phyloP scores from a whole-genome alignment of 768 basidiomycete genomes.

The Polyporus arcularius region DNA sequence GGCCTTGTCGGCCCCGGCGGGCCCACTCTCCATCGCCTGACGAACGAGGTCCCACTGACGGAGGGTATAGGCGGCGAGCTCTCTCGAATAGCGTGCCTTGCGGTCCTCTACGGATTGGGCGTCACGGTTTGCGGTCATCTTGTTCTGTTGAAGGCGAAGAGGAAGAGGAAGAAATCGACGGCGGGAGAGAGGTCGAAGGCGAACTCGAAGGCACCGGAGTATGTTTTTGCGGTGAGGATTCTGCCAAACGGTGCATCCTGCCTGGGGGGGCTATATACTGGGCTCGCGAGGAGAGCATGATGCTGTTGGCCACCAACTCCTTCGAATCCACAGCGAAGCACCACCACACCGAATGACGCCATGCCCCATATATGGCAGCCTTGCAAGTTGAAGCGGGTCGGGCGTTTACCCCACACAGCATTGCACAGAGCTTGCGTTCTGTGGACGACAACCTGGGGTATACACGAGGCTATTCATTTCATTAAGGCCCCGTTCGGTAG shows the following conservation, averaged over 20 bases:
- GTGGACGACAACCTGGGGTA: background rate
- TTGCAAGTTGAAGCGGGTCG: conserved; percentile 21
- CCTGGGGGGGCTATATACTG: conserved; percentile 7
- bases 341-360: conserved; percentile 21
- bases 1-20: conserved; percentile 3
- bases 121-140: conserved; percentile 18
- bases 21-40: conserved; percentile 23
- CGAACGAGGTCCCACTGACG: conserved; percentile 37
- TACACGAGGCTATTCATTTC: conserved; percentile 2
- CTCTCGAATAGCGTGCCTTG: conserved; percentile 38
- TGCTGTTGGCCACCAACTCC: conserved; percentile 19
- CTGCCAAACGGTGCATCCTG: background rate
- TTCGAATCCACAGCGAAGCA: conserved; percentile 19
- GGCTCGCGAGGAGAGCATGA: conserved; percentile 9
- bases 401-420: conserved; percentile 7
- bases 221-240: background rate
- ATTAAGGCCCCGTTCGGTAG: too few species aligned
- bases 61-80: conserved; percentile 42
- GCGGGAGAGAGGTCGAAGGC: background rate
- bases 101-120: conserved; percentile 27
- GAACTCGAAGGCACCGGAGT: background rate
- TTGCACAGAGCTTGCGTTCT: conserved; percentile 1
- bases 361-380: conserved; percentile 21
- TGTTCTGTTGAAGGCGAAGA: background rate
- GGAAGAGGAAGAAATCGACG: background rate